Base-by-base conservation (phyloP, 1,139 yeast genomes). In the Saccharomyces hybrid region DNA sequence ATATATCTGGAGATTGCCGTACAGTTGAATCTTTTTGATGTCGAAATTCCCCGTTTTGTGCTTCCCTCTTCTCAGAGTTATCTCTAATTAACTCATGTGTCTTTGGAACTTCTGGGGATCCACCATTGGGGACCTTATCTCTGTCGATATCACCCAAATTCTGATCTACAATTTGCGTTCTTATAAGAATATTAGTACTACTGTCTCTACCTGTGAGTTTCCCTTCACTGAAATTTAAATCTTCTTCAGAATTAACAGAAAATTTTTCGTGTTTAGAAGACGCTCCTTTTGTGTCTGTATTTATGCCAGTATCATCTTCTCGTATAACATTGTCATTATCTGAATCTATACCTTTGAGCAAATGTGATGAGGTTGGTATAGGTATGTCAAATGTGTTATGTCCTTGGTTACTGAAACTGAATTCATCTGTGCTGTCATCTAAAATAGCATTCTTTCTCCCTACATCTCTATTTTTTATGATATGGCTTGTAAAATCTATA, bases 371-470 rank as follows among this genome's bases (percentile, higher is more conserved):
- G 3, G 56, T 46, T 13, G 52, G 28, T 19, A 53, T 52, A 13
- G 70, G 70, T 31, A 68, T 64, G n/a, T 64, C 61, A 53, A 68
- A 68, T 1, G 61, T 57, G 47, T 65, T 65, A 50, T 63, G 60
- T 1, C 70, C 70, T 27, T 64, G 62, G 7, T 60, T 60, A 53
- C 66, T 65, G 44, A 67, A 68, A 41, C 69, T 62, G 47, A 67
- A 60, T 6, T 65, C 68, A 53, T 67, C 71, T 28, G 59, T 58
- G 50, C 69, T 67, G 49, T 68, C 70, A 50, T 68, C 71, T 25
- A 68, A 48, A 11, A 68, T 57, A 47, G 55, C 59, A 53, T 65
- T 64, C 19, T 58, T 60, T 54, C 63, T 59, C 6, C 60, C 55
- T 9, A 52, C 47, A 11, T 54, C 58, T 54, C 56, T 58, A 13